Conservation (phyloP, 2,329 filamentous ascomycete species). For the Daldinia sp. region DNA sequence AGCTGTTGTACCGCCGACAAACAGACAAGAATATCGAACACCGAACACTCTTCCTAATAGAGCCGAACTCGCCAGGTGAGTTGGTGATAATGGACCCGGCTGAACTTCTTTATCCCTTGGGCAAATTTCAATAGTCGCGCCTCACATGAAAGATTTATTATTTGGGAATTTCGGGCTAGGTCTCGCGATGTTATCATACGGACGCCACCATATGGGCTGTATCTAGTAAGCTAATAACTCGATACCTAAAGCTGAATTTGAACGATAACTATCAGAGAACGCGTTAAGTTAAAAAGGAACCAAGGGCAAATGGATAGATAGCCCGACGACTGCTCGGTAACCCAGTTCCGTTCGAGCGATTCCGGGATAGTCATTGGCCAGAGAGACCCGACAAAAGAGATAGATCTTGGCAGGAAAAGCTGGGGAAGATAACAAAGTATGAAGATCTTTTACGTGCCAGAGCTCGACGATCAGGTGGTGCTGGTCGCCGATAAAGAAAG, state of each 20-base stretch:
- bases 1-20: no score
- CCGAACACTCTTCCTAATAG: neutral
- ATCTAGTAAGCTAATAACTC: no score
- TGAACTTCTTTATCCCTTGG: neutral
- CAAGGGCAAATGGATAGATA: neutral
- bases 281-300: no score
- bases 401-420: neutral
- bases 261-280: no score
- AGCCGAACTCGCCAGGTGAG: neutral
- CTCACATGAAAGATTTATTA: neutral
- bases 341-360: neutral
- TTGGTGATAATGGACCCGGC: neutral
- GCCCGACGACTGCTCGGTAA: no score
- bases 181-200: neutral
- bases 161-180: neutral
- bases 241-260: no score
- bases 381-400: neutral
- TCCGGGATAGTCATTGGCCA: neutral
- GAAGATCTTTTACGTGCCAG: neutral
- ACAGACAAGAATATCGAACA: no score
- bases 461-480: neutral
- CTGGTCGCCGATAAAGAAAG: no score
- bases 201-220: no score
- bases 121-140: neutral
- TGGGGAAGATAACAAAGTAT: neutral